phyloP scores from a whole-genome alignment of 257 asterid species.

The Solanum appendiculatum region DNA sequence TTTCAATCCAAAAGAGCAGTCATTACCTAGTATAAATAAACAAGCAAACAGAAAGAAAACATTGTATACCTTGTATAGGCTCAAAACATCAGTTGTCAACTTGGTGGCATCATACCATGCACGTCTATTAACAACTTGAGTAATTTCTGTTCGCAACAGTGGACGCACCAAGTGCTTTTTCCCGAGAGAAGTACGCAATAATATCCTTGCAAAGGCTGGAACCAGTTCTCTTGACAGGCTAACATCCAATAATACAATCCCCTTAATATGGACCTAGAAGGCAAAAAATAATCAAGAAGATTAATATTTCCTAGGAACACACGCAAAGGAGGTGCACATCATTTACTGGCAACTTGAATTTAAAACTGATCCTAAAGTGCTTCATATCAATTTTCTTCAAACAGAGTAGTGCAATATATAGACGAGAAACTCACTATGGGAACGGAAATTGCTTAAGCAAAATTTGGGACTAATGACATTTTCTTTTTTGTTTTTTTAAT shows the following conservation, averaged over 20 bases:
- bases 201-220: slow-evolving; percentile 66
- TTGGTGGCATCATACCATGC: slow-evolving; percentile 95
- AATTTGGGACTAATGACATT: not conserved
- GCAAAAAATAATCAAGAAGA: not conserved
- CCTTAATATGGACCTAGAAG: slow-evolving; percentile 75
- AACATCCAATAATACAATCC: slow-evolving; percentile 58
- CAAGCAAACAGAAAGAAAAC: not conserved
- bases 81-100: slow-evolving; percentile 62
- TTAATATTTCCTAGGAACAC: not conserved
- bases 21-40: not conserved
- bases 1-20: not conserved
- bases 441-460: not conserved
- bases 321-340: not conserved
- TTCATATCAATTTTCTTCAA: not conserved
- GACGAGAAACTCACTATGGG: not conserved
- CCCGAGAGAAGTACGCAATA: slow-evolving; percentile 79
- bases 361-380: not conserved
- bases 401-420: not conserved
- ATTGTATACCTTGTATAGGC: slow-evolving; percentile 68
- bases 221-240: slow-evolving; percentile 74
- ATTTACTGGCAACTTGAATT: not conserved
- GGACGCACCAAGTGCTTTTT: slow-evolving; percentile 88
- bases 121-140: slow-evolving; percentile 87
- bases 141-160: slow-evolving; percentile 78
- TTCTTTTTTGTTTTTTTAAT: not conserved